Evolutionary conservation across 2,329 filamentous ascomycete genomes (phyloP).

Genomic region (Claviceps capensis): DNA sequence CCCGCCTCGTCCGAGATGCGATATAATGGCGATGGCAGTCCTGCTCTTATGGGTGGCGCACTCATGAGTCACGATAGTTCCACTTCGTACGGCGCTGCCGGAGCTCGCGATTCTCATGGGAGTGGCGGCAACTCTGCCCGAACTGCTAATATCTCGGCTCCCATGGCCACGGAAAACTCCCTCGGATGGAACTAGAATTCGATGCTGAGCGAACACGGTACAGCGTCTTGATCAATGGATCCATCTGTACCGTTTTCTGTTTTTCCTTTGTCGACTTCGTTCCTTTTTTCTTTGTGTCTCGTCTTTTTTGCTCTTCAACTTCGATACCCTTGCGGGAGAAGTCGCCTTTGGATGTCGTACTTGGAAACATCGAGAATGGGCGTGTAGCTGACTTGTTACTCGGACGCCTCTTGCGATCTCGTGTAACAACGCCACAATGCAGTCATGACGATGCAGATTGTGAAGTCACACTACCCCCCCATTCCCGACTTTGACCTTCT

Average conservation of each 20-base stretch:
- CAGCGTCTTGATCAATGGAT: neutral
- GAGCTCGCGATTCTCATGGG: conserved; percentile 44
- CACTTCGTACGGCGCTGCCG: conserved; percentile 34
- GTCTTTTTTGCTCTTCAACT: conserved; percentile 1
- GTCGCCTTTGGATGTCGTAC: conserved; percentile 1
- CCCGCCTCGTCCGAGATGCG: conserved; percentile 36
- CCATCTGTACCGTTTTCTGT: conserved; percentile 8
- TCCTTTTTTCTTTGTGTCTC: neutral
- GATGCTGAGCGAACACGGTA: neutral
- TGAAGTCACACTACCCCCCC: too few relatives aligned
- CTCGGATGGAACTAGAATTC: conserved; percentile 71
- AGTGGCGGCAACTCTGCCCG: conserved; percentile 48
- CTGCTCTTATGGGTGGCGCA: conserved; percentile 58
- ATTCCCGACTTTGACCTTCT: too few relatives aligned
- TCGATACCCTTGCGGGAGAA: conserved; percentile 22
- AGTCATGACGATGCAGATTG: too few relatives aligned
- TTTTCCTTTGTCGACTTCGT: conserved; percentile 4
- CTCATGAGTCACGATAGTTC: conserved; percentile 43
- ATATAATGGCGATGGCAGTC: conserved; percentile 35
- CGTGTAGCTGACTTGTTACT: neutral
- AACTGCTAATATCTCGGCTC: conserved; percentile 65
- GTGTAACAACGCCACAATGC: too few relatives aligned
- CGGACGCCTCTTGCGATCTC: too few relatives aligned
- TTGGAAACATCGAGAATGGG: neutral
- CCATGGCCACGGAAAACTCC: conserved; percentile 86